Evolutionary conservation across 352 stramenopile species (phyloP).

Genomic region (Pythium angustatum): DNA sequence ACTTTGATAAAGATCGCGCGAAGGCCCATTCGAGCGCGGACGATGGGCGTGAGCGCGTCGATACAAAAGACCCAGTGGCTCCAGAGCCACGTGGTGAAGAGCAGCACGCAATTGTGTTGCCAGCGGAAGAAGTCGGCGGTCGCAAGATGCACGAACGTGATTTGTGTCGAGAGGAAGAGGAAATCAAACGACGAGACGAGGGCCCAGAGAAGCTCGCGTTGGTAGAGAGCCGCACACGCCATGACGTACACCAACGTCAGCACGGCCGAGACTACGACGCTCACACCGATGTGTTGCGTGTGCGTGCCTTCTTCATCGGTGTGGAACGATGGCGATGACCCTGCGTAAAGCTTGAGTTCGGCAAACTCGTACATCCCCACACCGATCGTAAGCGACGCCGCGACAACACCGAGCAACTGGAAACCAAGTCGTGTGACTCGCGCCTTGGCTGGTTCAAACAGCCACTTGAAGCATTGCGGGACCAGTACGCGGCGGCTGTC

Average conservation of each 20-base stretch:
- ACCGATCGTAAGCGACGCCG: constrained; percentile 5
- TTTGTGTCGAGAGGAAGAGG: constrained; percentile 21
- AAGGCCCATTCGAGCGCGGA: constrained; percentile 10
- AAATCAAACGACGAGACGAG: constrained; percentile 28
- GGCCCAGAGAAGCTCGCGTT: constrained; percentile 6
- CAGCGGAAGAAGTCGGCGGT: constrained; percentile 26
- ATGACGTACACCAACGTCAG: constrained; percentile 3
- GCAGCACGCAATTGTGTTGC: constrained; percentile 7
- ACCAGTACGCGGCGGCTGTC: constrained; percentile 5
- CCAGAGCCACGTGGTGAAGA: constrained; percentile 25
- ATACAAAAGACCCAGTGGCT: constrained; percentile 26
- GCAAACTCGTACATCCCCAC: constrained; percentile 6
- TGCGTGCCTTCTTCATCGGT: neutral
- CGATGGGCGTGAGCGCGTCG: constrained; percentile 21
- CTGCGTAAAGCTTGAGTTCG: neutral
- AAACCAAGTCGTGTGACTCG: neutral
- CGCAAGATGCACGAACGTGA: constrained; percentile 26
- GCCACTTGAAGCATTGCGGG: constrained; percentile 9
- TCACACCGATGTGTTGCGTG: neutral
- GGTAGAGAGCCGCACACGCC: constrained; percentile 5
- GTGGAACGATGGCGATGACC: no score
- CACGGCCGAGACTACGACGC: neutral
- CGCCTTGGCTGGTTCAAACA: neutral
- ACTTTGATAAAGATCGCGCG: constrained; percentile 7
- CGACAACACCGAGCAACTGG: neutral